Evolutionary conservation across 1,284 basidiomycete genomes (phyloP).

Genomic region (Malassezia caprae): DNA sequence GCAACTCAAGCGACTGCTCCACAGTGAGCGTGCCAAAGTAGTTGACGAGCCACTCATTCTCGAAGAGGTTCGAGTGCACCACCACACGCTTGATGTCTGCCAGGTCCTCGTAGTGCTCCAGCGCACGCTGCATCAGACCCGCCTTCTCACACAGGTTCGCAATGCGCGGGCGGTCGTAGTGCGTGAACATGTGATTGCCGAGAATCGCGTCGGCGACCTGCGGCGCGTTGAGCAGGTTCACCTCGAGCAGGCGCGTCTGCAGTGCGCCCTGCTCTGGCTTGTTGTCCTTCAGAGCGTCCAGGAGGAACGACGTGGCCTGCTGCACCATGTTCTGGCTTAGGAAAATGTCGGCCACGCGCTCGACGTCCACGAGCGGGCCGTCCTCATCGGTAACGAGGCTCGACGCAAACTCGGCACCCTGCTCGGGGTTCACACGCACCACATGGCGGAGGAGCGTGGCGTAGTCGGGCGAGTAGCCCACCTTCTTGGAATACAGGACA

Average conservation of each 20-base stretch:
- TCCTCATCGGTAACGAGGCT: slow-evolving; percentile 86
- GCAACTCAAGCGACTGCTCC: slow-evolving; percentile 92
- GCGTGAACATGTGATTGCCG: slow-evolving; percentile 95
- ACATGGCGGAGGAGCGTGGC: slow-evolving; percentile 89
- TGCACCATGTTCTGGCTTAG: slow-evolving; percentile 99
- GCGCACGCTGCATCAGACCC: slow-evolving; percentile 82
- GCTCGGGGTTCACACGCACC: slow-evolving; percentile 92
- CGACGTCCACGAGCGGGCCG: slow-evolving; percentile 86
- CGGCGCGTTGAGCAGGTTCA: slow-evolving; percentile 94
- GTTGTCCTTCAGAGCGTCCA: slow-evolving; percentile 99
- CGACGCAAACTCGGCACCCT: slow-evolving; percentile 95
- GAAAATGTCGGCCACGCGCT: slow-evolving; percentile 72
- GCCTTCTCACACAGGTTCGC: slow-evolving; percentile 98
- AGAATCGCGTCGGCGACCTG: slow-evolving; percentile 99
- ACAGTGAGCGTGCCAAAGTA: slow-evolving; percentile 96
- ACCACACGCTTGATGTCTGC: slow-evolving; percentile 97
- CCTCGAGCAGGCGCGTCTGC: slow-evolving; percentile 92
- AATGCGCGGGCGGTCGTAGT: slow-evolving; percentile 92
- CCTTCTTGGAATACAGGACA: slow-evolving; percentile 93
- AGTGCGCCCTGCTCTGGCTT: slow-evolving; percentile 91
- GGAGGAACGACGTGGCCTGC: slow-evolving; percentile 92
- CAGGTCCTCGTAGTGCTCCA: slow-evolving; percentile 92
- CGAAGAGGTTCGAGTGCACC: slow-evolving; percentile 80
- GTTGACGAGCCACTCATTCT: slow-evolving; percentile 88
- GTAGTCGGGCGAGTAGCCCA: slow-evolving; percentile 88